Evolutionary conservation across 176 grass and related monocot genomes (phyloP).

Genomic region (Bothriochloa decipiens): DNA sequence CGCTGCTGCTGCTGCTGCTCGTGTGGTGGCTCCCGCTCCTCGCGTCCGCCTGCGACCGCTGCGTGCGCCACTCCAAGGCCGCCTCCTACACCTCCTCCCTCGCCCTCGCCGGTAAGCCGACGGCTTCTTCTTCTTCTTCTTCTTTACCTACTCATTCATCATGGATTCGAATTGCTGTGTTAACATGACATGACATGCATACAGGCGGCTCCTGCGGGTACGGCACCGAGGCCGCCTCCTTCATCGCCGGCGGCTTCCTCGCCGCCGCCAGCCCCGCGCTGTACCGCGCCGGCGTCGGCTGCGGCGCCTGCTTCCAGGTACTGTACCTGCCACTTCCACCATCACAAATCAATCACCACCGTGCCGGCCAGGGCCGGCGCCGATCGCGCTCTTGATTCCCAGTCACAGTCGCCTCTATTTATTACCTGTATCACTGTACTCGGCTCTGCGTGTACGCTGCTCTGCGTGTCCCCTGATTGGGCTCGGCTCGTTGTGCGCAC

Average conservation of each 20-base stretch:
- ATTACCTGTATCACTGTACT: no score
- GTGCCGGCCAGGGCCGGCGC: no score
- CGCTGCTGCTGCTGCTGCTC: conserved; percentile 12
- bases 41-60: conserved; percentile 72
- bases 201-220: conserved; percentile 88
- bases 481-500: background rate
- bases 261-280: conserved; percentile 52
- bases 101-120: conserved; percentile 52
- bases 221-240: conserved; percentile 56
- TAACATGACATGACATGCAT: no score
- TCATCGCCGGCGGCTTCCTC: conserved; percentile 50
- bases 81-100: conserved; percentile 55
- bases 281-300: conserved; percentile 70
- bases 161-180: background rate
- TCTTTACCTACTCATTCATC: background rate
- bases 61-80: conserved; percentile 60
- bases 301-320: conserved; percentile 91
- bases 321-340: no score
- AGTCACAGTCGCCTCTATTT: no score
- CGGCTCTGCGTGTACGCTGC: no score
- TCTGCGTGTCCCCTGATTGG: background rate
- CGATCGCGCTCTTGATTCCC: background rate
- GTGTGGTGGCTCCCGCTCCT: conserved; percentile 27
- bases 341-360: no score
- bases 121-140: background rate